Evolutionary conservation across 129 eudicot species (phyloP).

Genomic region (Rutidosis leptorrhynchoides): DNA sequence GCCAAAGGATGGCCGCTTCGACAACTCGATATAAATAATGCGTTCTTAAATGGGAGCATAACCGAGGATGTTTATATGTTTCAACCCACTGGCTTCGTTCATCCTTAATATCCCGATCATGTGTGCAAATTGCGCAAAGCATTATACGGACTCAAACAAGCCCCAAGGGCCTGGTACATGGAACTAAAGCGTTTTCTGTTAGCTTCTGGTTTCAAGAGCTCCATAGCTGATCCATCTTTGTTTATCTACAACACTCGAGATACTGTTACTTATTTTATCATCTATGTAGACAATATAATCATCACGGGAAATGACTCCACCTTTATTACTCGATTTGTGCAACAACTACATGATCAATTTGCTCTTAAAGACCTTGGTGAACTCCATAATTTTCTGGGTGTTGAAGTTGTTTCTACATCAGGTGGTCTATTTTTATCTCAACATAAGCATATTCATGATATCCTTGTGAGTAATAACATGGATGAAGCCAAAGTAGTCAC

Average conservation of each 20-base stretch:
- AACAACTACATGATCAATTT: neutral
- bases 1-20: neutral
- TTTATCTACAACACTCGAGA: neutral
- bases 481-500: neutral
- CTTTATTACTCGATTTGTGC: neutral
- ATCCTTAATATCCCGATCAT: neutral
- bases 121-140: no score
- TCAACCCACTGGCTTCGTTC: neutral
- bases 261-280: neutral
- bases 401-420: neutral
- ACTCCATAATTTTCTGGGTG: neutral
- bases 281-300: slow-evolving; percentile 1
- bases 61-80: neutral
- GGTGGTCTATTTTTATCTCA: neutral
- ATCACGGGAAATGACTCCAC: neutral
- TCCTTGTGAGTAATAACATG: neutral
- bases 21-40: slow-evolving; percentile 9
- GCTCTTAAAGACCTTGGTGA: neutral
- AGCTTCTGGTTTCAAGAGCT: neutral
- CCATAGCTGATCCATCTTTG: neutral
- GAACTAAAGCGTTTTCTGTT: neutral
- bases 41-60: neutral
- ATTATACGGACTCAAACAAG: neutral
- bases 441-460: neutral
- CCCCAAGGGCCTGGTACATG: neutral